Conservation (phyloP, 345 rosid genomes). For the Aquilaria yunnanensis region DNA sequence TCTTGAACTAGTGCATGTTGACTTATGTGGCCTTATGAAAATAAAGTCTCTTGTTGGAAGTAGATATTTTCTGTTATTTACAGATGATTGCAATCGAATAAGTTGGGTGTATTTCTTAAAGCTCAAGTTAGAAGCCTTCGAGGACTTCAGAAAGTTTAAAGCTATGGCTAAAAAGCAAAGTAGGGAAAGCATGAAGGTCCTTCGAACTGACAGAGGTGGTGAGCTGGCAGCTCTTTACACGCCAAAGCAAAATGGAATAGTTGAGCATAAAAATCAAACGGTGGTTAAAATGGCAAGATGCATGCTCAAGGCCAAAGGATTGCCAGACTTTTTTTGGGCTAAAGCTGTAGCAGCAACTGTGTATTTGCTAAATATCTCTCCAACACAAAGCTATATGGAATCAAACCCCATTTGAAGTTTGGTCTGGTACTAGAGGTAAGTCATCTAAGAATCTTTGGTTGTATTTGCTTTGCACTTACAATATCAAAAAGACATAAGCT, state of each 20-base stretch:
- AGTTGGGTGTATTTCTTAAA: background rate
- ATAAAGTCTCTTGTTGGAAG: background rate
- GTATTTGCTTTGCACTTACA: too few relatives aligned
- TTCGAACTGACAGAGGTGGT: background rate
- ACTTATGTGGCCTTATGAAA: background rate
- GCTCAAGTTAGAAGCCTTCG: background rate
- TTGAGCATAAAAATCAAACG: background rate
- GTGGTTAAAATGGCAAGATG: background rate
- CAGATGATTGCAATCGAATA: background rate
- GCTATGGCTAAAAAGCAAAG: background rate
- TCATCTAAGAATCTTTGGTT: too few relatives aligned
- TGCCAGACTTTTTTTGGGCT: background rate
- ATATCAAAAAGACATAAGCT: too few relatives aligned
- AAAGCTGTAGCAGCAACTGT: background rate
- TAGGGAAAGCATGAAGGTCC: background rate
- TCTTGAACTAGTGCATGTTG: background rate
- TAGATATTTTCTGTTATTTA: background rate
- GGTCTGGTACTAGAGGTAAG: too few relatives aligned
- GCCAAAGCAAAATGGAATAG: background rate
- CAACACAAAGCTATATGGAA: background rate
- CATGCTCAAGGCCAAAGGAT: background rate
- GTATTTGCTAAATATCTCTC: background rate
- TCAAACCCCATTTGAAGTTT: too few relatives aligned
- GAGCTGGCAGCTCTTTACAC: background rate
- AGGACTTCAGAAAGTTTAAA: background rate